Evolutionary conservation across 202 grass and related monocot species (phyloP), one percentile per base, ranked within the genome.

Genomic region (Panicum hallii): DNA sequence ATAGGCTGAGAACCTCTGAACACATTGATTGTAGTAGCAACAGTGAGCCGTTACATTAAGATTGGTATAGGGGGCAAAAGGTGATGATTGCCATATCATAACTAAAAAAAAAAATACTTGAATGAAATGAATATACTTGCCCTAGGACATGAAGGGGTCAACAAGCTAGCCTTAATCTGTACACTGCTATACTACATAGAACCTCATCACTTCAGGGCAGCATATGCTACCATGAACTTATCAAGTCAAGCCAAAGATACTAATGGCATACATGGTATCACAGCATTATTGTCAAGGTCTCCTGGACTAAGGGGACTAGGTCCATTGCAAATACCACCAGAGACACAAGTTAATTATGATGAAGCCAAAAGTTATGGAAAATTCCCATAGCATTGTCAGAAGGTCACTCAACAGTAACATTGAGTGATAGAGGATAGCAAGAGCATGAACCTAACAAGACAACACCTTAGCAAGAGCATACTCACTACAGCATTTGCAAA

Each of bases 281-380:
- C 72, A 78, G 44, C 12, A 64, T 64, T 75, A 26, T 64, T 71
- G 30, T 43, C 75, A 75, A 52, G 9, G 11, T 65, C 38, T 40
- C 30, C 70, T 81, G 38, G 23, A 69, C 26, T 63, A 75, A 74
- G 20, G 77, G 46, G 44, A 63, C 38, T 63, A 69, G 68, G 7
- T 72, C 71, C 49, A 86, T 34, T 79, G 23, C 50, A n/a, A 48
- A 44, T 74, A 56, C 13, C 74, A 88, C 17, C 72, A 89, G n/a
- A 28, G 56, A 11, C 43, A 34, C 78, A 78, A 67, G 74, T 77
- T 82, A 38, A 77, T 40, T 67, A 81, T 30, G 14, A 54, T 81
- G 71, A 79, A 74, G 40, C 73, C 6, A 64, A 83, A 70, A 52
- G 12, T 13, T 46, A 20, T 32, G 11, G 2, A 53, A 75, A 11